Evolutionary conservation across 495 filamentous ascomycete species (phyloP).

Genomic region (Massariosphaeria phaeospora): DNA sequence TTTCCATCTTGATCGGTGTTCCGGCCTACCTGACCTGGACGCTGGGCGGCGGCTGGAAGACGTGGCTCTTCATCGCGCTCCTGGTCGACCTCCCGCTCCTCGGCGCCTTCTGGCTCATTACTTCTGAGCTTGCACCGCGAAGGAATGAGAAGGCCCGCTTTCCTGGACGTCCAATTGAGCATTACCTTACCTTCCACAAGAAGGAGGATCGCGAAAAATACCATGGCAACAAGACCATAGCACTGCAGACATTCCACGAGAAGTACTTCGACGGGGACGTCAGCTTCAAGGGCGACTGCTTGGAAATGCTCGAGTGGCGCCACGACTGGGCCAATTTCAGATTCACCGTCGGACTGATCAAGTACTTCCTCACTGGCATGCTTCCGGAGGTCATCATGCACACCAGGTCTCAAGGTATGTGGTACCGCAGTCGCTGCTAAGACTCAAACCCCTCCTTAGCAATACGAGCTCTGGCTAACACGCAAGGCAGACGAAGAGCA

Average conservation of each 20-base stretch:
- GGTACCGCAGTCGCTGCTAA: not conserved
- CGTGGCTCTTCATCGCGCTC: conserved; percentile 63
- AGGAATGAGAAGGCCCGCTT: conserved; percentile 72
- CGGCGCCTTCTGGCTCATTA: conserved; percentile 63
- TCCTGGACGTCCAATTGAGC: conserved; percentile 73
- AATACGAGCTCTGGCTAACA: conserved; percentile 7
- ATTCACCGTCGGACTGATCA: conserved; percentile 67
- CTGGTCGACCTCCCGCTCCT: conserved; percentile 64
- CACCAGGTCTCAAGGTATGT: conserved; percentile 63
- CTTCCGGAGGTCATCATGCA: conserved; percentile 75
- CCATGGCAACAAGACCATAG: conserved; percentile 71
- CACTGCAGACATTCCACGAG: conserved; percentile 81
- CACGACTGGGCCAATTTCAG: conserved; percentile 84
- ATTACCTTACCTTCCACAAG: conserved; percentile 81
- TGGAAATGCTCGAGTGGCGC: conserved; percentile 76
- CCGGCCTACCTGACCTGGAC: conserved; percentile 65
- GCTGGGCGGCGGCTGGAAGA: conserved; percentile 67
- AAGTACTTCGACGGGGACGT: conserved; percentile 85
- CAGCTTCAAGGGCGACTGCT: conserved; percentile 76
- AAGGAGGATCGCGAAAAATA: conserved; percentile 66
- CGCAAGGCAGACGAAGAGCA: conserved; percentile 70
- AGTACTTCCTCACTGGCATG: conserved; percentile 66
- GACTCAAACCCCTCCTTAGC: not conserved
- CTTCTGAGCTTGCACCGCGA: conserved; percentile 63
- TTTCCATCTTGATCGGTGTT: conserved; percentile 52